Conservation (phyloP, 2,329 filamentous ascomycete genomes). For the Sarocladium brachiariae region DNA sequence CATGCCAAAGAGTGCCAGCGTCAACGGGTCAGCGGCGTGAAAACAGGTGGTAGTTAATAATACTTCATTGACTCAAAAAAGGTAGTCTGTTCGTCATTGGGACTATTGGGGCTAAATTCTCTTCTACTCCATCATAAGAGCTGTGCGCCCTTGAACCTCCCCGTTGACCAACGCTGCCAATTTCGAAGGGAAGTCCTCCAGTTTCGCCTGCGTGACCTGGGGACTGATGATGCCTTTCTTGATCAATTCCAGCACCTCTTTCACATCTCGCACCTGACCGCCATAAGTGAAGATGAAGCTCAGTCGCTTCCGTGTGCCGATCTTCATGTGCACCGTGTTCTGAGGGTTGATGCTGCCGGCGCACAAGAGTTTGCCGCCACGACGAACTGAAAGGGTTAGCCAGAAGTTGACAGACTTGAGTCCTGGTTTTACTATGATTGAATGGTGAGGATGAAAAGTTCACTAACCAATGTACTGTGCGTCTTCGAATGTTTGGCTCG, state of each 20-base stretch:
- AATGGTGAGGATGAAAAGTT: neutral
- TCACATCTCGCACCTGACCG: constrained; percentile 32
- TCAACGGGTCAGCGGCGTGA: constrained; percentile 17
- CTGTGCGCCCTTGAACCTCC: constrained; percentile 1
- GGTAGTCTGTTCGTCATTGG: too few species aligned
- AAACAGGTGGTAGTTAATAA: neutral
- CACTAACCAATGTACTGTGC: constrained; percentile 2
- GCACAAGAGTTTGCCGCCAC: constrained; percentile 28
- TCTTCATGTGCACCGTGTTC: constrained; percentile 37
- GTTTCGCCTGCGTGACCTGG: neutral
- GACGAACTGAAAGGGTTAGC: neutral
- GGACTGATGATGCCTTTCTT: neutral
- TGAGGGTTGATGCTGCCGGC: constrained; percentile 31
- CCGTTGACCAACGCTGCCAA: constrained; percentile 5
- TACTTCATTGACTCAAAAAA: neutral
- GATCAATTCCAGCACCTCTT: constrained; percentile 22
- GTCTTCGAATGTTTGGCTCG: neutral
- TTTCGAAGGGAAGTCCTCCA: constrained; percentile 5
- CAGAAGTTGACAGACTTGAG: too few species aligned
- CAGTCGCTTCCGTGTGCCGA: constrained; percentile 33
- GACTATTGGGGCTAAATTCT: neutral
- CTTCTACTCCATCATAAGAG: constrained; percentile 6
- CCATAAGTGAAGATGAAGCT: constrained; percentile 36
- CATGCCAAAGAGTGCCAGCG: constrained; percentile 19
- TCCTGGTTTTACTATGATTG: too few species aligned